Percentiles rank a stretch among this genome's conserved stretches.
These are phyloP conservation scores for Penicillium sp. DNA, from an alignment of 2,329 filamentous ascomycete genomes.

Conservation along the genomic window DNA sequence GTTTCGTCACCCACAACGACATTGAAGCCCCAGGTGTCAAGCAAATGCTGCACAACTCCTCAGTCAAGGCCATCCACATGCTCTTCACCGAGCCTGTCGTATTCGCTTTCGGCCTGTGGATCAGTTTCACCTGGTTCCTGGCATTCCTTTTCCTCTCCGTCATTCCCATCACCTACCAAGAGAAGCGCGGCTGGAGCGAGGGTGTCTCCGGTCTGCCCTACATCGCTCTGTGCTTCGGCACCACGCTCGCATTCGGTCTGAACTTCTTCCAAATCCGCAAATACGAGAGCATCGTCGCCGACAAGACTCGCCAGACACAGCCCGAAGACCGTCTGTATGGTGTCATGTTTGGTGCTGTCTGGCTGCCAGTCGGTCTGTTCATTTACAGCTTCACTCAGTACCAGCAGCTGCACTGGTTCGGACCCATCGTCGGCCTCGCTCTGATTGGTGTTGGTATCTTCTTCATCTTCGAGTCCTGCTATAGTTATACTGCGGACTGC, in stretches of 20 bases:
- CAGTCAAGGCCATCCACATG: conserved; percentile 58
- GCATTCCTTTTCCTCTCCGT: conserved; percentile 59
- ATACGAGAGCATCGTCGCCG: conserved; percentile 49
- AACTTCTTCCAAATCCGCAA: conserved; percentile 58
- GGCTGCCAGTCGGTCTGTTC: conserved; percentile 55
- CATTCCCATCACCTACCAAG: conserved; percentile 55
- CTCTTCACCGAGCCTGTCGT: conserved; percentile 55
- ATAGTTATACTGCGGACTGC: conserved; percentile 58
- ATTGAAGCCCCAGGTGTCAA: conserved; percentile 56
- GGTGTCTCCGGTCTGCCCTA: conserved; percentile 56
- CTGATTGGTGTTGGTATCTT: conserved; percentile 59
- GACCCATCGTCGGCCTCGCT: conserved; percentile 53
- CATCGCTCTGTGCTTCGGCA: conserved; percentile 56
- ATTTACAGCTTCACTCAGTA: conserved; percentile 62
- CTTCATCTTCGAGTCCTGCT: conserved; percentile 51
- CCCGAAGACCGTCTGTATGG: conserved; percentile 55
- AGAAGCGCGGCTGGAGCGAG: conserved; percentile 58
- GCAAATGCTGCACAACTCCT: conserved; percentile 46
- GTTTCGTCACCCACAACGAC: conserved; percentile 56
- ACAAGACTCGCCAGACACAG: conserved; percentile 35
- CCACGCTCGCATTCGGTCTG: conserved; percentile 53
- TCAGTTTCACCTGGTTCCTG: conserved; percentile 58
- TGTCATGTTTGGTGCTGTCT: conserved; percentile 53
- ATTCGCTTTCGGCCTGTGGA: conserved; percentile 57
- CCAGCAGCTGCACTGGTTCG: conserved; percentile 54